A percentile compares a stretch with the other conserved stretches of the same genome.
These are phyloP conservation scores for Leucocoprinus sp. DNA, from an alignment of 768 basidiomycete species.

Conservation along the genomic window DNA sequence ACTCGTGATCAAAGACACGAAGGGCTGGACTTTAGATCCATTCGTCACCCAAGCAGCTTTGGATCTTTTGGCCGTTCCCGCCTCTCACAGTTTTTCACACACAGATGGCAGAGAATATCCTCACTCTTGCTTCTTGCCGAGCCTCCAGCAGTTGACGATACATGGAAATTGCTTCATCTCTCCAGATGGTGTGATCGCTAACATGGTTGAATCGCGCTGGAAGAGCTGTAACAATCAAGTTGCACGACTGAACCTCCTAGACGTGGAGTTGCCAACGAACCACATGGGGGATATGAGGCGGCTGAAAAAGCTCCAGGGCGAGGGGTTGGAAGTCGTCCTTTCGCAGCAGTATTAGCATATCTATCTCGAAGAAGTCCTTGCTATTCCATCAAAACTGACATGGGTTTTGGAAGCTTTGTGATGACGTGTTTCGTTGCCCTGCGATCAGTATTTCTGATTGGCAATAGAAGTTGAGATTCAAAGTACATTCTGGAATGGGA, in stretches of 20 bases:
- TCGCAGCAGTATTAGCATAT: conserved; percentile 1
- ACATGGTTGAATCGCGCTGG: conserved; percentile 30
- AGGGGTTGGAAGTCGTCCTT: conserved; percentile 24
- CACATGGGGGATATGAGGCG: conserved; percentile 24
- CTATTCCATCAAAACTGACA: not conserved
- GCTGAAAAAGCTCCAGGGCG: conserved; percentile 22
- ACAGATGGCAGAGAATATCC: not conserved
- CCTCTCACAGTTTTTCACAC: not conserved
- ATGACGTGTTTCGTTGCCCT: not conserved
- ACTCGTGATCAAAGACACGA: conserved; percentile 25
- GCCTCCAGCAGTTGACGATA: conserved; percentile 22
- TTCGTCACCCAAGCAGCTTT: conserved; percentile 23
- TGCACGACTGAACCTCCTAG: conserved; percentile 21
- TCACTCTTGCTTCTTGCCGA: conserved; percentile 18
- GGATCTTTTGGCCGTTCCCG: conserved; percentile 20
- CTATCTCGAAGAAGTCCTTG: conserved; percentile 3
- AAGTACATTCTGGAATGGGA: no score
- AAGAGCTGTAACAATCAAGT: conserved; percentile 15
- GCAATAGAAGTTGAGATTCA: no score
- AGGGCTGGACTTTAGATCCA: conserved; percentile 27
- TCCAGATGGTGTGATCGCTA: conserved; percentile 23
- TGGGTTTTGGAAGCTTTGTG: not conserved
- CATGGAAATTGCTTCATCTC: conserved; percentile 23
- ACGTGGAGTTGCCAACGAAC: conserved; percentile 22
- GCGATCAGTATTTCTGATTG: no score